Evolutionary conservation across 768 basidiomycete species (phyloP).

Genomic region (Collybia nuda): DNA sequence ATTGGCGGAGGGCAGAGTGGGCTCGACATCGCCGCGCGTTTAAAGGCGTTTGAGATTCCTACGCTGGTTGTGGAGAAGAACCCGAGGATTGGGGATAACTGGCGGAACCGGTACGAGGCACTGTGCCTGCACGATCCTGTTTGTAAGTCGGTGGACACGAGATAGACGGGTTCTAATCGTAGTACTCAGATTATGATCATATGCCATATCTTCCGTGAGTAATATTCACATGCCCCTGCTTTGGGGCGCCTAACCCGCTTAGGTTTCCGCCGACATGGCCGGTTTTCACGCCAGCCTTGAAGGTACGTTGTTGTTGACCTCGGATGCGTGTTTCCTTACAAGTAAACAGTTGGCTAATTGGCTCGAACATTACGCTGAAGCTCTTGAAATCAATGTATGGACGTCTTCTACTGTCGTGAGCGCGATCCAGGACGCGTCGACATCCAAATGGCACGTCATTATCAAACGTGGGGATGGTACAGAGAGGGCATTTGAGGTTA

Average conservation of each 20-base stretch:
- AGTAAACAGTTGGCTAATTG: conserved; percentile 55
- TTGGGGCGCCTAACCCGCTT: conserved; percentile 24
- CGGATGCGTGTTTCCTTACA: background rate
- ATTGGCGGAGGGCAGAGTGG: conserved; percentile 58
- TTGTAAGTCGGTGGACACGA: conserved; percentile 27
- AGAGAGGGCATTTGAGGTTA: conserved; percentile 43
- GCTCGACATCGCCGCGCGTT: conserved; percentile 58
- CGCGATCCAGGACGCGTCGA: conserved; percentile 30
- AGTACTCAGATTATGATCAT: conserved; percentile 45
- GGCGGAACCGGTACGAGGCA: conserved; percentile 59
- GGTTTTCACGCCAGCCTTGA: conserved; percentile 54
- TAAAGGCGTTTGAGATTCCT: conserved; percentile 58
- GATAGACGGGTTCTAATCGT: background rate
- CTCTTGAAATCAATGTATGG: conserved; percentile 66
- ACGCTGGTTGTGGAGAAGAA: conserved; percentile 61
- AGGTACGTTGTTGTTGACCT: conserved; percentile 25
- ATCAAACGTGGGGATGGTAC: conserved; percentile 35
- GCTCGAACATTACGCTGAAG: conserved; percentile 63
- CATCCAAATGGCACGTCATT: conserved; percentile 40
- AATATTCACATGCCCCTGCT: background rate
- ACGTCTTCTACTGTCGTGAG: conserved; percentile 39
- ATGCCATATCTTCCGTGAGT: conserved; percentile 54
- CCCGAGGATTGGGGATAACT: conserved; percentile 51
- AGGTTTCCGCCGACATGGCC: conserved; percentile 28
- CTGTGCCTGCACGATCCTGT: conserved; percentile 55